Conservation (phyloP, 2,329 filamentous ascomycete species). For the Diaporthe sp. region DNA sequence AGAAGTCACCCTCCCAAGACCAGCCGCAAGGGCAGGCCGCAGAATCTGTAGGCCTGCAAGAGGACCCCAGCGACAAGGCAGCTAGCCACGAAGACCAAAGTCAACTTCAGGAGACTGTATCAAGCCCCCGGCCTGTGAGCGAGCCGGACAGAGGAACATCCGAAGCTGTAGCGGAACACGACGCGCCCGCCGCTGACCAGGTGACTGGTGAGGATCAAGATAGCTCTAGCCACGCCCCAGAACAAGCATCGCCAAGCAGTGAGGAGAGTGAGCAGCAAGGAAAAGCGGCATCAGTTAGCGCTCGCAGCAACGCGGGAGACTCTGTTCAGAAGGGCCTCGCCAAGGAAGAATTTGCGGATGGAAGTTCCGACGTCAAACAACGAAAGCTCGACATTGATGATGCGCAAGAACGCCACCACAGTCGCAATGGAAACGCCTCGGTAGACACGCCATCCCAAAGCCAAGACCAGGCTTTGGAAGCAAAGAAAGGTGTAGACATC, state of each 20-base stretch:
- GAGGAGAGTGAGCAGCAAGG: background rate
- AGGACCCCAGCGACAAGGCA: background rate
- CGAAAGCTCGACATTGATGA: background rate
- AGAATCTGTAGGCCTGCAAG: background rate
- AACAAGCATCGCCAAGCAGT: background rate
- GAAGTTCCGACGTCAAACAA: background rate
- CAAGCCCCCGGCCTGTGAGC: background rate
- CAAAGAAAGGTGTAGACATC: background rate
- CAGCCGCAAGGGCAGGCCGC: background rate
- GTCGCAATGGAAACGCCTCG: background rate
- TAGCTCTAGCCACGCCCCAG: background rate
- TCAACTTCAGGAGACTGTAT: background rate
- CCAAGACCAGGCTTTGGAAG: background rate
- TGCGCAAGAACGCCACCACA: background rate
- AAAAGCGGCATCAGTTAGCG: background rate
- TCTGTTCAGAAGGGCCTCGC: background rate
- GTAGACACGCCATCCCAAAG: background rate
- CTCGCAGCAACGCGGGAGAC: background rate
- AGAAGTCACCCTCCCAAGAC: background rate
- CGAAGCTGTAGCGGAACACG: background rate
- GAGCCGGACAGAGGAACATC: background rate
- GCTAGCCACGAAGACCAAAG: background rate
- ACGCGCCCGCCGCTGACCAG: background rate
- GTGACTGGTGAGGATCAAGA: background rate
- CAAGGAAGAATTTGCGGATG: background rate